Evolutionary conservation across 2,329 filamentous ascomycete genomes (phyloP), one percentile per base, ranked within the genome.

Genomic region (Penicillium sp.): DNA sequence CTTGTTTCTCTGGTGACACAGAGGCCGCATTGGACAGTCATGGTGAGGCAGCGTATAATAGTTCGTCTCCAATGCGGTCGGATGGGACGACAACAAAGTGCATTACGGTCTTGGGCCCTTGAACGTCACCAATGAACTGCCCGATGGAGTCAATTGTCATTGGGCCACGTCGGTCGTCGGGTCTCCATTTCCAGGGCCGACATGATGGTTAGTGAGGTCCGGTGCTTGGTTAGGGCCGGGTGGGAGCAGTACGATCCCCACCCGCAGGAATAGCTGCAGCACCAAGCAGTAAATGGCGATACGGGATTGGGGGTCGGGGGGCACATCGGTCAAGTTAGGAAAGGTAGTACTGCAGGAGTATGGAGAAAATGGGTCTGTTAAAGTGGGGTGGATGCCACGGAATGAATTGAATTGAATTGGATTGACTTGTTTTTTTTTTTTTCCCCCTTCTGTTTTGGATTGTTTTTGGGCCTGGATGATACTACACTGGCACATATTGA

Each of bases 151-250:
- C 38, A 34, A 34, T 55, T 68, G 55, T 69, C 60, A 76, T 76
- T 76, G 74, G 73, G 65, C 74, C 74, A 76, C 74, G 74, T 76
- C 70, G 74, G 29, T 45, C 67, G 63, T 50, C 55, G 61, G 60
- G 68, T 61, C 61, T 65, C 66, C 67, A 67, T 67, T 59, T 60
- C 53, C 62, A 58, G 63, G 53, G 58, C 54, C 54, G 48, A 50
- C 39, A 63, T 65, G 61, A 61, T 64, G 55, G 60, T 61, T 65
- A 63, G 58, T 58, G 56, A 65, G 55, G 51, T 50, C 60, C 55
- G 55, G 59, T 59, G 53, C 61, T 57, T 67, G 62, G 63, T 64
- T 68, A 65, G 63, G 66, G 67, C 64, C 65, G 62, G 64, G 61
- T 58, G 59, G 58, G 60, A 56, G 61, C 63, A 67, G 66, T 54